Base-by-base conservation (phyloP, 2,329 filamentous ascomycete genomes). In the Monosporascus sp. region DNA sequence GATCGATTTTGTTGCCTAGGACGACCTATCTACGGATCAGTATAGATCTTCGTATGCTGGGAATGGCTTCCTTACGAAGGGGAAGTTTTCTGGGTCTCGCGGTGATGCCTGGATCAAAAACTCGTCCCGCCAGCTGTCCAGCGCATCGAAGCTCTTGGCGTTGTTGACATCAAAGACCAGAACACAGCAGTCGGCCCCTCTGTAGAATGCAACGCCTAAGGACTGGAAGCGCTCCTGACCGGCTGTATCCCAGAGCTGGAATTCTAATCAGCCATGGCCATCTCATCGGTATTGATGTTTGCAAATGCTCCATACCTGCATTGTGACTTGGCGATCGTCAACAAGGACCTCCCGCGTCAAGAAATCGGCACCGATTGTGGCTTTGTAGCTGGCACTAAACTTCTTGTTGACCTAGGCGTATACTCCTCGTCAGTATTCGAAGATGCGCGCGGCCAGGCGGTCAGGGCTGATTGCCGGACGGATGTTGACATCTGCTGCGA, bases 331-430 rank as follows among this genome's bases (percentile, higher is more conserved):
- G 69, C 93, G 85, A 75, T 97, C 94, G 74, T 97, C 94, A 51
- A 99, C 93, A 60, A 97, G 79, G 41, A 99, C 94, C 77, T 99
- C 94, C 72, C 96, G 95, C 53, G 94, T 99, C 57, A 99, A 80
- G 75, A 99, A 99, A 74, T 99, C 94, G 71, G 94, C 94, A 62
- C 94, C 94, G 71, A 99, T 99, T 46, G 94, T 99, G 55, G 94
- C 94, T 78, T 99, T 99, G 85, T 99, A 99, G 78, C 92, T 97
- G 63, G 92, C 93, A 72, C 92, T 97, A 80, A 99, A 99, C 74
- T 99, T 97, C 79, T 99, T 99, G 81, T 99, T 99, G 83, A 99
- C 93, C 93, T 97, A 63, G 62, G 47, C n/a, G 43, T 25, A 47
- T n/a, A 7, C 38, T 50, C 52, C 50, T 47, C 44, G 37, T 65